Evolutionary conservation across 331 rosid species (phyloP).

Genomic region (Malus hybrid): DNA sequence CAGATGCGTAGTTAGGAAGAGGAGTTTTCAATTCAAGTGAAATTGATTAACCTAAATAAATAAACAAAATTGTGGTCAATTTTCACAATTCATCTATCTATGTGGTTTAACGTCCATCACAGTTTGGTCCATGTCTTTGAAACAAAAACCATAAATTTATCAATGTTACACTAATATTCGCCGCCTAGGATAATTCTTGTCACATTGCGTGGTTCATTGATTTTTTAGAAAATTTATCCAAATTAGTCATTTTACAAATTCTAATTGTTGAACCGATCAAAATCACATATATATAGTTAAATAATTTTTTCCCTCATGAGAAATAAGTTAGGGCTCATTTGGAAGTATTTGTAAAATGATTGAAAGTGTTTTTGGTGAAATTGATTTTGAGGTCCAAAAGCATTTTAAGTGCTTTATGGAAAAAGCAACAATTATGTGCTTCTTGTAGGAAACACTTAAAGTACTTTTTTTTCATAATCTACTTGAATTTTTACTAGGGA

Average conservation of each 20-base stretch:
- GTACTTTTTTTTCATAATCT: too few species aligned
- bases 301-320: background rate
- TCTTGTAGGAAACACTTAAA: background rate
- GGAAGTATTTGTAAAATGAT: too few species aligned
- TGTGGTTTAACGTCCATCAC: background rate
- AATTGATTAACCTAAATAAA: background rate
- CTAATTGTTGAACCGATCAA: background rate
- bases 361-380: background rate
- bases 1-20: background rate
- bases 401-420: too few species aligned
- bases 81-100: background rate
- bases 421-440: too few species aligned
- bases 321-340: too few species aligned
- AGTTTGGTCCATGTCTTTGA: background rate
- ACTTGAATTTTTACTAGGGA: background rate
- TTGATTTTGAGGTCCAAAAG: background rate
- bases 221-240: too few species aligned
- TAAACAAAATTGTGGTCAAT: background rate
- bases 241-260: too few species aligned
- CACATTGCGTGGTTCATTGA: too few species aligned
- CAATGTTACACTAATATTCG: background rate
- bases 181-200: background rate
- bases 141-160: too few species aligned
- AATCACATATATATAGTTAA: background rate
- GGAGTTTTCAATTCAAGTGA: background rate